Percentiles rank a stretch among this genome's conserved stretches.
Conservation (phyloP, 1,284 basidiomycete genomes). For the Boletellus dicymbophilus region DNA sequence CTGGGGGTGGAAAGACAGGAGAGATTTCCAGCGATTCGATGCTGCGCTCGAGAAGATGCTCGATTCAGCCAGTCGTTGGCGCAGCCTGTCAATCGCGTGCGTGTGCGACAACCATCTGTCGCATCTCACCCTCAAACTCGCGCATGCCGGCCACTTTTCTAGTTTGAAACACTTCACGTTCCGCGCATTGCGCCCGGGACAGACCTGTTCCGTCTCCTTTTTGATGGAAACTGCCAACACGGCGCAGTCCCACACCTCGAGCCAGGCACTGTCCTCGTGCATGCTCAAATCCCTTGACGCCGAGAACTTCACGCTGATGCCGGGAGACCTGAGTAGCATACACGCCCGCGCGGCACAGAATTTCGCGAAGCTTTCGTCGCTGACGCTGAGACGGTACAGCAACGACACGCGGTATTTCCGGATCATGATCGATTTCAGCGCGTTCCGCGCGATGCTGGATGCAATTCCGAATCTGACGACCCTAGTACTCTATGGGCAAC, state of each 20-base stretch:
- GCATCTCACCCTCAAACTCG: constrained; percentile 29
- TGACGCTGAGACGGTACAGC: constrained; percentile 30
- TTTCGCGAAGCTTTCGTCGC: constrained; percentile 24
- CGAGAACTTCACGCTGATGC: constrained; percentile 29
- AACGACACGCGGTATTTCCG: constrained; percentile 29
- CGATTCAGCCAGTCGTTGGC: constrained; percentile 29
- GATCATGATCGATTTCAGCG: constrained; percentile 29
- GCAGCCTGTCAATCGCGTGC: constrained; percentile 22
- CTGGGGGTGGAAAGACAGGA: constrained; percentile 31
- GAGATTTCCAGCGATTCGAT: constrained; percentile 34
- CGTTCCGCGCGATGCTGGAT: constrained; percentile 27
- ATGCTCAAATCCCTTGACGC: constrained; percentile 30
- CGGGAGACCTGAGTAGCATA: constrained; percentile 21
- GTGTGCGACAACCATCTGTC: constrained; percentile 31
- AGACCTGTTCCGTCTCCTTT: constrained; percentile 29
- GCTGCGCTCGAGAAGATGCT: constrained; percentile 26
- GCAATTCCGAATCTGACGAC: constrained; percentile 25
- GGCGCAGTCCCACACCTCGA: constrained; percentile 4
- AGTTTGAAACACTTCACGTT: constrained; percentile 29
- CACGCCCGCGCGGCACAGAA: constrained; percentile 13
- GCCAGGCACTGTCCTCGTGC: constrained; percentile 4
- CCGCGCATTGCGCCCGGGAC: constrained; percentile 33
- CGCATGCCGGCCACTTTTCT: constrained; percentile 19
- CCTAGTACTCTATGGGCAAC: constrained; percentile 29
- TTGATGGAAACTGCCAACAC: constrained; percentile 15